Conservation (phyloP, 352 stramenopile genomes). For the Phytophthora pisi region DNA sequence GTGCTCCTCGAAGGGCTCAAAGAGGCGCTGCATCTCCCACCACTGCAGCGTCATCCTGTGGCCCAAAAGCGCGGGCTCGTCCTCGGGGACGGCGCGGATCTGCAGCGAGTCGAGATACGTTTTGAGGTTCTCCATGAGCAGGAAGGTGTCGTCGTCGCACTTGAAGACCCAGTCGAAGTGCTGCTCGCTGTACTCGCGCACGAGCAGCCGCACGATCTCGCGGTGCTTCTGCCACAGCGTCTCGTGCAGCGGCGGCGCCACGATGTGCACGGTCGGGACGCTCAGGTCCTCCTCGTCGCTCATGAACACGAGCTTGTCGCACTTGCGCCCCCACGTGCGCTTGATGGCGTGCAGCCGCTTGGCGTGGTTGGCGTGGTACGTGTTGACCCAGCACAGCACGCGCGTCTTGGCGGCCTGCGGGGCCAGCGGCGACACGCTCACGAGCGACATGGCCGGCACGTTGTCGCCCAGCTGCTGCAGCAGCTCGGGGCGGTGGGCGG, state of each 20-base stretch:
- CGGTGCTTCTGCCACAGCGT: conserved; percentile 88
- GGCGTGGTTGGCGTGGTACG: conserved; percentile 79
- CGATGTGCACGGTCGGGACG: conserved; percentile 71
- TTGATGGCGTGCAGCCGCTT: conserved; percentile 68
- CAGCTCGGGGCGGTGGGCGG: conserved; percentile 3
- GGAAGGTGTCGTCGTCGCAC: conserved; percentile 88
- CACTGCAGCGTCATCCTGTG: conserved; percentile 89
- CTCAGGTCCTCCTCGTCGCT: conserved; percentile 71
- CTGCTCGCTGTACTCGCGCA: conserved; percentile 61
- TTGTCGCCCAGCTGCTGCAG: conserved; percentile 59
- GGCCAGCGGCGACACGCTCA: conserved; percentile 61
- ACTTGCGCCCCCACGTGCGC: conserved; percentile 77
- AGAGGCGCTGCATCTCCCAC: conserved; percentile 80
- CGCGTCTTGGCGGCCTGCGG: conserved; percentile 49
- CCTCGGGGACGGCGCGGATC: conserved; percentile 39
- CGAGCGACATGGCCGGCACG: conserved; percentile 74
- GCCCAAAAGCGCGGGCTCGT: conserved; percentile 65
- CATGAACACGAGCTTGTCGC: conserved; percentile 91
- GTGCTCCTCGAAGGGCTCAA: conserved; percentile 73
- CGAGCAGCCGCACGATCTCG: conserved; percentile 75
- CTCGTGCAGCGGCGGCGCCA: conserved; percentile 69
- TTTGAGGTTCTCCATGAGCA: conserved; percentile 89
- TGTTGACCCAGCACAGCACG: conserved; percentile 88
- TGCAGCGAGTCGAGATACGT: conserved; percentile 60
- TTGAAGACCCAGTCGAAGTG: conserved; percentile 91